Percentiles rank a stretch among this genome's conserved stretches.
These are phyloP conservation scores for Cladosporium sp. DNA, from an alignment of 2,329 filamentous ascomycete species.

Conservation along the genomic window DNA sequence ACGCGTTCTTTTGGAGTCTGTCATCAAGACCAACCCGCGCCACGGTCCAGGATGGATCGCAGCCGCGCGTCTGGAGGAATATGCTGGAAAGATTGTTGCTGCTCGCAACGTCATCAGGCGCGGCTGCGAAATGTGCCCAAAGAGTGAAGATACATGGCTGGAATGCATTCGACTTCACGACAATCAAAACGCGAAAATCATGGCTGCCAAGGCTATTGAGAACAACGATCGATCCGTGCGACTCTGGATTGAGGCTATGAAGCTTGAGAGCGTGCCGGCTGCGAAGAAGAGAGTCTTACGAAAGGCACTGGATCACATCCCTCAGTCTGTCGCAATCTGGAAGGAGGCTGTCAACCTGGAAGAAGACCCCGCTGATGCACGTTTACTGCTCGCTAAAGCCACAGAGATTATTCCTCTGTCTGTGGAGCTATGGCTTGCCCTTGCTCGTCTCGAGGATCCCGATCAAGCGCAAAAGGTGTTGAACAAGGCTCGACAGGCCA, in stretches of 20 bases:
- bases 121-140: conserved; percentile 86
- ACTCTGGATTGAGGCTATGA: conserved; percentile 94
- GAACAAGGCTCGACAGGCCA: conserved; percentile 89
- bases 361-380: conserved; percentile 82
- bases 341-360: conserved; percentile 96
- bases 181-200: conserved; percentile 88
- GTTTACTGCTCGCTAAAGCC: conserved; percentile 84
- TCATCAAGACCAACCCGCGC: conserved; percentile 93
- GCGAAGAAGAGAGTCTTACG: conserved; percentile 91
- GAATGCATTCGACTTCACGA: conserved; percentile 81
- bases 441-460: conserved; percentile 82
- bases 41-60: conserved; percentile 96
- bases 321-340: conserved; percentile 94
- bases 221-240: conserved; percentile 83
- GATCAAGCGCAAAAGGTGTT: conserved; percentile 92
- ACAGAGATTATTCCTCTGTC: conserved; percentile 92
- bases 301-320: conserved; percentile 86
- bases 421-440: conserved; percentile 89
- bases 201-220: conserved; percentile 88
- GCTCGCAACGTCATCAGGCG: conserved; percentile 83
- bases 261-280: conserved; percentile 73
- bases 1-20: conserved; percentile 85
- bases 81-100: conserved; percentile 85
- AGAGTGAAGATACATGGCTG: conserved; percentile 92
- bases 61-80: conserved; percentile 83